A percentile compares a stretch with the other conserved stretches of the same genome.
Evolutionary conservation across 2,329 filamentous ascomycete genomes (phyloP).

Genomic region (Epichloe hybrida): DNA sequence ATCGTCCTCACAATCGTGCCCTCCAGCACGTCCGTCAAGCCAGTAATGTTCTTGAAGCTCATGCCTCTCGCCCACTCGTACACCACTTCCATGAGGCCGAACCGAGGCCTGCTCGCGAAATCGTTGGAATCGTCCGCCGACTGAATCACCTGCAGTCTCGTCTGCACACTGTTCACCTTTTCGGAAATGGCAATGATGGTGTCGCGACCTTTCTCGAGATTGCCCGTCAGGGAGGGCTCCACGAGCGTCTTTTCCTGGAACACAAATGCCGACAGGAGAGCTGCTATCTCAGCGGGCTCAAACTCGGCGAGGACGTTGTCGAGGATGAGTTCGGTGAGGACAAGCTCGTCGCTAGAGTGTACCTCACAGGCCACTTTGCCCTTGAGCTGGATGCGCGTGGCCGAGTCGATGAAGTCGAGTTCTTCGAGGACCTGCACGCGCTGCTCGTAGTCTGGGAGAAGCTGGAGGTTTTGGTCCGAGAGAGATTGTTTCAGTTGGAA

Average conservation of each 20-base stretch:
- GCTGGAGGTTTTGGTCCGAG: slow-evolving; percentile 90
- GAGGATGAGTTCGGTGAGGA: slow-evolving; percentile 88
- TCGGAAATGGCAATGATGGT: slow-evolving; percentile 85
- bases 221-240: slow-evolving; percentile 66
- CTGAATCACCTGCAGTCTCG: slow-evolving; percentile 80
- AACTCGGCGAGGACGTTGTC: slow-evolving; percentile 94
- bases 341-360: slow-evolving; percentile 90
- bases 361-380: slow-evolving; percentile 98
- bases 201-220: slow-evolving; percentile 67
- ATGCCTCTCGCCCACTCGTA: slow-evolving; percentile 98
- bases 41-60: slow-evolving; percentile 96
- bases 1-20: slow-evolving; percentile 95
- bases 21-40: slow-evolving; percentile 89
- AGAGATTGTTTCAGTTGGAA: slow-evolving; percentile 73
- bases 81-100: slow-evolving; percentile 92
- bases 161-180: slow-evolving; percentile 83
- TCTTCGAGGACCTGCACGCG: slow-evolving; percentile 85
- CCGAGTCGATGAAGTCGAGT: slow-evolving; percentile 79
- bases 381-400: slow-evolving; percentile 82
- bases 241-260: slow-evolving; percentile 93
- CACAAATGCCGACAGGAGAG: slow-evolving; percentile 83
- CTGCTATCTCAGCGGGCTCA: slow-evolving; percentile 92
- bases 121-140: slow-evolving; percentile 84
- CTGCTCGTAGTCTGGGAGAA: slow-evolving; percentile 94
- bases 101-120: slow-evolving; percentile 74